Evolutionary conservation across 1,139 yeast species (phyloP), one percentile per base, ranked within the genome.

Genomic region (Diutina catenulata): DNA sequence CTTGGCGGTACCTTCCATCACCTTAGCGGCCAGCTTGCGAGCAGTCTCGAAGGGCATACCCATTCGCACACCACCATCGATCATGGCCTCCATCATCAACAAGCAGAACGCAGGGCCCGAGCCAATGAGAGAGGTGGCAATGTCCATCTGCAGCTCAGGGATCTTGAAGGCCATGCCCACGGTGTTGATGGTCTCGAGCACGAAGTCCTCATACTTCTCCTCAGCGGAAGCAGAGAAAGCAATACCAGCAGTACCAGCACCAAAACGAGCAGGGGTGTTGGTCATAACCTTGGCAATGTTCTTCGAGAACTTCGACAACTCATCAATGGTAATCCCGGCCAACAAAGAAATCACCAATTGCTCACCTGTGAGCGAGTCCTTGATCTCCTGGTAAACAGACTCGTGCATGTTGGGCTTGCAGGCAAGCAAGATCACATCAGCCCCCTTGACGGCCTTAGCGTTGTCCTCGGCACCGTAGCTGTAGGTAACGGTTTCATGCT

Each of bases 31-130:
- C 49, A 94, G 80, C 47, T 80, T 80, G 52, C 72, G 75, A 35
- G 95, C 93, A 42, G 80, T 76, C 37, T 80, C 80, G 52, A 75
- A 80, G 16, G 96, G 96, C 49, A 91, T 74, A 1, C 99, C 99
- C 88, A 84, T 79, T 57, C 86, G 74, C 40, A 91, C 82, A 10
- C 95, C 98, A 43, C 97, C 95, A 51, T 91, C 99, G 49, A 84
- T 79, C 61, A 93, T 62, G 1, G 95, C 79, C 62, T 91, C 98
- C 69, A 91, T 70, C 76, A 88, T 79, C 49, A 87, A 64, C 51
- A 88, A 70, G 42, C 86, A 83, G 56, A 91, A 93, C 0, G 98
- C 99, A 2, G 97, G 96, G 1, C 96, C 97, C 2, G 95, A 84
- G 1, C 98, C 99, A 43, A 94, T 87, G 40, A 91, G 69, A 0